A percentile compares a stretch with the other conserved stretches of the same genome.
These are phyloP conservation scores for Hypoxylon sp. DNA, from an alignment of 2,329 filamentous ascomycete genomes.

Conservation along the genomic window DNA sequence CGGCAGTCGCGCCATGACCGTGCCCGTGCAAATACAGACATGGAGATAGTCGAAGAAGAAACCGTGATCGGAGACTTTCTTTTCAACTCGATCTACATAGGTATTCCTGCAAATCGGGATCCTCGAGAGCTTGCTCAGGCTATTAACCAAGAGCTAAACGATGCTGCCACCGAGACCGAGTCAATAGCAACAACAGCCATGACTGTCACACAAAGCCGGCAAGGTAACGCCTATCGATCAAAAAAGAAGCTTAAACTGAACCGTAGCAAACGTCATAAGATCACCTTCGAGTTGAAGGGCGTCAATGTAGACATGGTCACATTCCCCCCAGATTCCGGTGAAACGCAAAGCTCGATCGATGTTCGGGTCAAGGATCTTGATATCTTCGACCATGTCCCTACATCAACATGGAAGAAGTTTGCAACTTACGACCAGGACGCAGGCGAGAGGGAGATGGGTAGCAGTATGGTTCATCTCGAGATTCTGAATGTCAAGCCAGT, in stretches of 20 bases:
- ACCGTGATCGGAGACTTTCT: constrained; percentile 93
- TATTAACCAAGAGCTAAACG: constrained; percentile 91
- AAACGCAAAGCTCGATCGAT: constrained; percentile 90
- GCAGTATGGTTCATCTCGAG: constrained; percentile 91
- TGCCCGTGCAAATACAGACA: constrained; percentile 69
- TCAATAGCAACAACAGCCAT: constrained; percentile 85
- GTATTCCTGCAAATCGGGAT: constrained; percentile 87
- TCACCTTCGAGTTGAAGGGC: constrained; percentile 92
- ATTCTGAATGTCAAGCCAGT: constrained; percentile 90
- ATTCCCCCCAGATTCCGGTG: constrained; percentile 81
- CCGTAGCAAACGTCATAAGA: constrained; percentile 92
- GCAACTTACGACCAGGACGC: constrained; percentile 92
- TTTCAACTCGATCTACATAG: constrained; percentile 99
- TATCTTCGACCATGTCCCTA: constrained; percentile 93
- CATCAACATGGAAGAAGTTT: constrained; percentile 99
- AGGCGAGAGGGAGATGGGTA: constrained; percentile 86
- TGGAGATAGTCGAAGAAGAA: constrained; percentile 83
- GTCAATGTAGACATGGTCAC: constrained; percentile 86
- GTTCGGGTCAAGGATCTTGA: constrained; percentile 86
- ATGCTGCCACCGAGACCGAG: constrained; percentile 88
- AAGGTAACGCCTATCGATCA: constrained; percentile 59
- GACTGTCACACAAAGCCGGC: constrained; percentile 70
- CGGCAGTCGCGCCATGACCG: constrained; percentile 73
- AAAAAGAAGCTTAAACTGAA: constrained; percentile 79
- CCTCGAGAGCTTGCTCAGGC: constrained; percentile 84